A percentile compares a stretch with the other conserved stretches of the same genome.
Conservation (phyloP, 768 basidiomycete species). For the Aureoboletus auriporus region DNA sequence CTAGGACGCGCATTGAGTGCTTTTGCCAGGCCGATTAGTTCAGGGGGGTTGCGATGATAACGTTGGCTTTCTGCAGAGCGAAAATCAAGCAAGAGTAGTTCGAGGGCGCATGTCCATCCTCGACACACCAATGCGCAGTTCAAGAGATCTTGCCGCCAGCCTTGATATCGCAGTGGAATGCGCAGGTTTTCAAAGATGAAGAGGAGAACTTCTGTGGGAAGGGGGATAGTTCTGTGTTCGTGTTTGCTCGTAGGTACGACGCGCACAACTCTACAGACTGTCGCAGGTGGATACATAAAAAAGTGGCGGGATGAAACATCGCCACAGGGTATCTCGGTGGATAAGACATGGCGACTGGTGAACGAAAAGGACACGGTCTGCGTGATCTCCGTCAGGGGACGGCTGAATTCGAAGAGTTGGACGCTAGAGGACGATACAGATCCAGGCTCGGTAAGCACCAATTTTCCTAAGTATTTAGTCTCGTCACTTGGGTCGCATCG, state of each 20-base stretch:
- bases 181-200: conserved; percentile 4
- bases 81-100: conserved; percentile 8
- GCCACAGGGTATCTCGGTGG: not conserved
- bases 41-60: conserved; percentile 1
- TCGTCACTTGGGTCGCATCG: no score
- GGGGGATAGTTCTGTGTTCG: not conserved
- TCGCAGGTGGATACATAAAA: not conserved
- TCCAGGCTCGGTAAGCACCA: not conserved
- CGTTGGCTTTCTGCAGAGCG: not conserved
- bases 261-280: conserved; percentile 4
- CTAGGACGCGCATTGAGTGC: not conserved
- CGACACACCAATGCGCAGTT: conserved; percentile 8
- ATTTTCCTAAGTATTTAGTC: no score
- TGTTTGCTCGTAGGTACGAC: no score
- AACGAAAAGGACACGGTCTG: conserved; percentile 15
- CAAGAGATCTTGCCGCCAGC: conserved; percentile 6
- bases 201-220: conserved; percentile 9
- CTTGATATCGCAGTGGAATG: not conserved
- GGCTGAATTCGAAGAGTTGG: conserved; percentile 9
- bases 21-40: conserved; percentile 2
- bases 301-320: not conserved
- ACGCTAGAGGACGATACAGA: not conserved
- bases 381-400: conserved; percentile 1
- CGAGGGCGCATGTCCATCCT: conserved; percentile 11
- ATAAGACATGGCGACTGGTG: not conserved